These are phyloP conservation scores for Cinnamomum chago DNA, from an alignment of 164 flowering plant genomes.

Conservation along the genomic window DNA sequence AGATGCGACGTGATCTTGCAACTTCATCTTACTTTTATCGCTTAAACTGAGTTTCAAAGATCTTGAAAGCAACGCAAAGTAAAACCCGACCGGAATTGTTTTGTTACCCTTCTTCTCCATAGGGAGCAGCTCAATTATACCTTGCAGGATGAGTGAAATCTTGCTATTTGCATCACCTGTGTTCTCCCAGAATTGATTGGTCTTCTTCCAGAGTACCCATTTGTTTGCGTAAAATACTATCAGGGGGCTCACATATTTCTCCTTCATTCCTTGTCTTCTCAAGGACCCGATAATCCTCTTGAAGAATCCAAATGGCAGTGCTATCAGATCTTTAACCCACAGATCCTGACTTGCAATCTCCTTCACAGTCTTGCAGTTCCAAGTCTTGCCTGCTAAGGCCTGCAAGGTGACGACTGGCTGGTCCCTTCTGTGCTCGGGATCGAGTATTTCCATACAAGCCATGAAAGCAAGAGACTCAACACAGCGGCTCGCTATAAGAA, in stretches of 20 bases:
- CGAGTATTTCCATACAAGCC: constrained; percentile 97
- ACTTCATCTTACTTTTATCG: constrained; percentile 28
- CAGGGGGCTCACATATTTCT: constrained; percentile 74
- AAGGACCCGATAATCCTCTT: constrained; percentile 68
- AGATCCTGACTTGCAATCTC: constrained; percentile 53
- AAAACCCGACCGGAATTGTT: constrained; percentile 75
- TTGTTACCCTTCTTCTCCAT: constrained; percentile 47
- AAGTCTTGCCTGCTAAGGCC: constrained; percentile 39
- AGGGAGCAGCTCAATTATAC: constrained; percentile 58
- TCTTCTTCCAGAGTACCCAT: constrained; percentile 62
- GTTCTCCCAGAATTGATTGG: constrained; percentile 53
- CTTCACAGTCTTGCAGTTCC: constrained; percentile 54
- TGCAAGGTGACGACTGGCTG: constrained; percentile 56
- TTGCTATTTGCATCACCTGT: constrained; percentile 22
- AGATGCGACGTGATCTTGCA: constrained; percentile 57
- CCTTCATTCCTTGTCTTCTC: constrained; percentile 95
- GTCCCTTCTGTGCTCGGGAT: constrained; percentile 73
- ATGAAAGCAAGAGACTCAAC: constrained; percentile 91
- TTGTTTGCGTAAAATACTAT: constrained; percentile 78
- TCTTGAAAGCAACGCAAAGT: constrained; percentile 64
- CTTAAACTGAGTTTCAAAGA: constrained; percentile 45
- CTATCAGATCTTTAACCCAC: constrained; percentile 82
- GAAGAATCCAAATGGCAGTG: constrained; percentile 72
- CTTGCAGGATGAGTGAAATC: constrained; percentile 38
- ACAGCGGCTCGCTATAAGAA: constrained; percentile 82